Percentiles rank a stretch among this genome's conserved stretches.
phyloP scores from a whole-genome alignment of 139 green algal genomes.

The Ettlia oleoabundans region DNA sequence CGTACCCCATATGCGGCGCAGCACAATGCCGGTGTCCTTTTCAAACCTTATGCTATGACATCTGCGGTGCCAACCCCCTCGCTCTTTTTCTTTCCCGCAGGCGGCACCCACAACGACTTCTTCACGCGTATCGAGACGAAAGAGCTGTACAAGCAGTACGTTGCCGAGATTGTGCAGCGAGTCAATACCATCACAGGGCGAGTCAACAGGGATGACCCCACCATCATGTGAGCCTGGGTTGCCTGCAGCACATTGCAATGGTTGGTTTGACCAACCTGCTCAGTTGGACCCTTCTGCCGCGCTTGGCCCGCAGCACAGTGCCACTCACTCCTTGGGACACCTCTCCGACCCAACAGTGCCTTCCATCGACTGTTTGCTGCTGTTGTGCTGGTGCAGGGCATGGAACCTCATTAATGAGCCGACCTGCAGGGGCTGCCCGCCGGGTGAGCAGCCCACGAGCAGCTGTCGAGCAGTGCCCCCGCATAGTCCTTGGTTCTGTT shows the following conservation, averaged over 20 bases:
- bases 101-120: conserved; percentile 54
- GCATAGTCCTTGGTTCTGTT: too few species aligned
- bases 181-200: conserved; percentile 57
- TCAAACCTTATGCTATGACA: too few species aligned
- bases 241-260: too few species aligned
- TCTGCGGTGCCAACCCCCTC: neutral
- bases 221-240: conserved; percentile 67
- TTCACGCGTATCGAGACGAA: conserved; percentile 49
- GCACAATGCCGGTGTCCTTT: too few species aligned
- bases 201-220: conserved; percentile 69
- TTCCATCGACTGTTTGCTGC: neutral
- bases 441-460: too few species aligned
- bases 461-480: too few species aligned
- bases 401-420: conserved; percentile 86
- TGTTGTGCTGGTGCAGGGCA: neutral
- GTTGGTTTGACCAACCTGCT: too few species aligned
- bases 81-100: neutral
- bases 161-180: conserved; percentile 37
- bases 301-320: too few species aligned
- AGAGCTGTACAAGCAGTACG: conserved; percentile 49
- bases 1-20: too few species aligned
- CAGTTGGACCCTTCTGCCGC: too few species aligned
- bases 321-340: too few species aligned
- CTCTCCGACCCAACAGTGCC: too few species aligned
- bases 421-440: conserved; percentile 6